Evolutionary conservation across 1,139 yeast genomes (phyloP).

Genomic region (Candida labiduridarum): DNA sequence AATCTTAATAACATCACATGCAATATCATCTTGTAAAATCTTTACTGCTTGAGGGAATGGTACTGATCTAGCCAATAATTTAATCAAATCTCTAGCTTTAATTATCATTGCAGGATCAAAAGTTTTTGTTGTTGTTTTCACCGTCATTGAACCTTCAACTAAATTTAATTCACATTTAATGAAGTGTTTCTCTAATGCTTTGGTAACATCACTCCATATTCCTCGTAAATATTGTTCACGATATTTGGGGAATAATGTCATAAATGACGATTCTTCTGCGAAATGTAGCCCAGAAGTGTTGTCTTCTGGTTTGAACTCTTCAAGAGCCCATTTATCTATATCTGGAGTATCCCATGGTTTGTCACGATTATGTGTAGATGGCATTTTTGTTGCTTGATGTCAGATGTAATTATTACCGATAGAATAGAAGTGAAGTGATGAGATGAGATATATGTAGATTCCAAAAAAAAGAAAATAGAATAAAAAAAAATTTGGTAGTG

Average conservation of each 20-base stretch:
- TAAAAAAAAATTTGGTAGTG: too few relatives aligned
- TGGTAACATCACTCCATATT: constrained; percentile 93
- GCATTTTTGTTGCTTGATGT: constrained; percentile 50
- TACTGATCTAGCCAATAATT: constrained; percentile 91
- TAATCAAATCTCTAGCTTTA: constrained; percentile 93
- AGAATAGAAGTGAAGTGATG: background rate
- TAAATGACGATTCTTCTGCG: constrained; percentile 91
- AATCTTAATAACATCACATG: constrained; percentile 95
- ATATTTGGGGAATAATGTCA: constrained; percentile 94
- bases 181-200: constrained; percentile 69
- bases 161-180: constrained; percentile 82
- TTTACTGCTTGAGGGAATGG: constrained; percentile 97
- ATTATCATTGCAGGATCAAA: constrained; percentile 93
- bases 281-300: constrained; percentile 84
- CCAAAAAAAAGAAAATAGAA: too few relatives aligned
- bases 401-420: background rate
- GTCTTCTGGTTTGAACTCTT: constrained; percentile 89
- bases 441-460: constrained; percentile 14
- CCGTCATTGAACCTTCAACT: constrained; percentile 98
- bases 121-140: constrained; percentile 91
- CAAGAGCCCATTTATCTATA: constrained; percentile 90
- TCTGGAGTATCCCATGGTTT: constrained; percentile 99
- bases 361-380: constrained; percentile 88
- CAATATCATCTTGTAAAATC: constrained; percentile 86
- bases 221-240: constrained; percentile 88